These are phyloP conservation scores for Cutaneotrichosporon daszewskae DNA, from an alignment of 1,284 basidiomycete genomes.

Conservation along the genomic window DNA sequence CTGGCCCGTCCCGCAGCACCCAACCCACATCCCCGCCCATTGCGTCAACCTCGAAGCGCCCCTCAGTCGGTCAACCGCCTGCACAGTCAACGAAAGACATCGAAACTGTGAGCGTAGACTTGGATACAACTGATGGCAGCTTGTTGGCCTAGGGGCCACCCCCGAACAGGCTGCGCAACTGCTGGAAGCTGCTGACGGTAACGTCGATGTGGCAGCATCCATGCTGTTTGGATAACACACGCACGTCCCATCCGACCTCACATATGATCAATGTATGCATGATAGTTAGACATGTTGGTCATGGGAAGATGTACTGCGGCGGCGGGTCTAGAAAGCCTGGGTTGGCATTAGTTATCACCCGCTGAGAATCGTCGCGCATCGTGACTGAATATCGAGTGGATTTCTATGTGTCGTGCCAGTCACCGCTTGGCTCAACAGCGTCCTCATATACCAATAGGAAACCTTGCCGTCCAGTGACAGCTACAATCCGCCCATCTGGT, in stretches of 20 bases:
- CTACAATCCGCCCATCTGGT: slow-evolving; percentile 31
- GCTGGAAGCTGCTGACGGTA: slow-evolving; percentile 73
- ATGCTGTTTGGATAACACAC: slow-evolving; percentile 64
- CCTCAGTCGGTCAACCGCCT: not conserved
- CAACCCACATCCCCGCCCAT: not conserved
- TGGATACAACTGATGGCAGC: slow-evolving; percentile 2
- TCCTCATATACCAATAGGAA: slow-evolving; percentile 36
- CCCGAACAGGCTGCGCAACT: slow-evolving; percentile 69
- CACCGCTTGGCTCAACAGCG: too few species aligned
- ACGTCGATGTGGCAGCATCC: slow-evolving; percentile 81
- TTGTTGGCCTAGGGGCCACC: slow-evolving; percentile 59
- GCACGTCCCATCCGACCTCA: too few species aligned
- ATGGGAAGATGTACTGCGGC: too few species aligned
- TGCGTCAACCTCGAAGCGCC: slow-evolving; percentile 3
- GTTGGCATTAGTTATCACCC: too few species aligned
- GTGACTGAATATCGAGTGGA: too few species aligned
- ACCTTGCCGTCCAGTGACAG: slow-evolving; percentile 18
- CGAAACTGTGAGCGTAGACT: slow-evolving; percentile 23
- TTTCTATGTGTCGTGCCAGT: too few species aligned
- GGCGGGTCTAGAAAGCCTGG: too few species aligned
- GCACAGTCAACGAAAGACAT: slow-evolving; percentile 15
- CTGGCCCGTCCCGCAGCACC: not conserved
- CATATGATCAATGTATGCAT: too few species aligned
- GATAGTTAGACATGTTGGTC: too few species aligned
- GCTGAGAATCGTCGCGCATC: too few species aligned